Evolutionary conservation across 345 rosid genomes (phyloP).

Genomic region (Dimocarpus longan): DNA sequence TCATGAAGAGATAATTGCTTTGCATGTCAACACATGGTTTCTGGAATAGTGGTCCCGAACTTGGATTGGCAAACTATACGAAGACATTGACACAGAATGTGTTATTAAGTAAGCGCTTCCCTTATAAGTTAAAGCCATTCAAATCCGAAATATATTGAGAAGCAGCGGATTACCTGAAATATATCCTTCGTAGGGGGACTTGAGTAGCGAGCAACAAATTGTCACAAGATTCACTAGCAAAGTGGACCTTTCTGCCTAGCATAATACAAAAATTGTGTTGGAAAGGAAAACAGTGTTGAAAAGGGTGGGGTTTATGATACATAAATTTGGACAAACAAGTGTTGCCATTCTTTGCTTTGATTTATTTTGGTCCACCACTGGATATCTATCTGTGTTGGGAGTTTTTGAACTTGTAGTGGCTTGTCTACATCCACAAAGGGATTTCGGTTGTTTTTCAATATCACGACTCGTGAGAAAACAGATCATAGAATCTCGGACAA

Average conservation of each 20-base stretch:
- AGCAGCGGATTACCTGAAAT: too few species aligned
- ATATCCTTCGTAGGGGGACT: too few species aligned
- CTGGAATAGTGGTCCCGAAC: background rate
- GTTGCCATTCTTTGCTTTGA: background rate
- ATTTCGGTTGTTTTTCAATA: background rate
- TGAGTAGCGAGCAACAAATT: background rate
- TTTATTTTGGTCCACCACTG: background rate
- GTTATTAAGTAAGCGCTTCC: background rate
- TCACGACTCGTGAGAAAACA: background rate
- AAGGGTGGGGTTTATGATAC: background rate
- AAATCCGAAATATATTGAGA: too few species aligned
- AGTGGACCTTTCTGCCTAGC: background rate
- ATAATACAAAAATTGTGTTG: background rate
- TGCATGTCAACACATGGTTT: constrained; percentile 8
- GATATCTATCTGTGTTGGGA: background rate
- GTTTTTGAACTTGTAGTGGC: background rate
- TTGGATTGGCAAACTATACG: background rate
- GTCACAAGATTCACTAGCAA: background rate
- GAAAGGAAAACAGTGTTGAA: background rate
- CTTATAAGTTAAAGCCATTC: background rate
- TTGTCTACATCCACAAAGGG: background rate
- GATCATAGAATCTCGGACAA: background rate
- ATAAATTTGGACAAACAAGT: background rate
- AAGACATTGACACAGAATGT: background rate
- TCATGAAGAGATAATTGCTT: background rate